Conservation (phyloP, 73 alveolate genomes). For the Tetrahymena elliotti region DNA sequence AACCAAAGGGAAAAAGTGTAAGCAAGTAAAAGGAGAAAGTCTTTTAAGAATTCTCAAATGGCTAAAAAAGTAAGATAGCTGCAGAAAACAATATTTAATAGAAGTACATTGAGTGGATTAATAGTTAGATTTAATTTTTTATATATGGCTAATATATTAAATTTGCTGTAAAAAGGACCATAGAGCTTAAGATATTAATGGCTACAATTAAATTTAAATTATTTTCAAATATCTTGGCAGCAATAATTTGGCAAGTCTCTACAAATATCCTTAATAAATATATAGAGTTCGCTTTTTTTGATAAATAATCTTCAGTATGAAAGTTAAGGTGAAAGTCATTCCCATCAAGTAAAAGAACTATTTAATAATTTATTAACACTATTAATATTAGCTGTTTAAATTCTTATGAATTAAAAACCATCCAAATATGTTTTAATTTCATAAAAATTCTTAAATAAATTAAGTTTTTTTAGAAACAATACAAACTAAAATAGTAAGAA, state of each 20-base stretch:
- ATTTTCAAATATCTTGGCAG: neutral
- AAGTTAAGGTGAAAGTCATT: neutral
- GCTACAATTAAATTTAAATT: too few relatives aligned
- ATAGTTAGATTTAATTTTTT: too few relatives aligned
- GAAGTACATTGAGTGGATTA: neutral
- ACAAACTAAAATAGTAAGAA: neutral
- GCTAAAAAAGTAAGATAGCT: neutral
- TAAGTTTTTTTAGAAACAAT: neutral
- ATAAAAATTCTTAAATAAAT: too few relatives aligned
- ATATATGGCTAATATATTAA: neutral
- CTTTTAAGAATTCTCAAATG: neutral
- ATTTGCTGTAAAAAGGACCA: neutral
- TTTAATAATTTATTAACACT: too few relatives aligned
- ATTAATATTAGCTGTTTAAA: neutral
- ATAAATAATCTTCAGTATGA: neutral
- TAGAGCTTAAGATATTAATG: neutral
- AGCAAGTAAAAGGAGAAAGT: neutral
- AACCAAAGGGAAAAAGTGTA: neutral
- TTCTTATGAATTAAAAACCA: too few relatives aligned
- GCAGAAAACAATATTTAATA: neutral
- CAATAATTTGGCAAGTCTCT: neutral
- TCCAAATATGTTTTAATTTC: neutral
- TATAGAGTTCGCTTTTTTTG: neutral
- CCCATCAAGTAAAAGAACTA: neutral
- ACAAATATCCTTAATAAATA: too few relatives aligned